A percentile compares a stretch with the other conserved stretches of the same genome.
phyloP scores from a whole-genome alignment of 1,139 yeast genomes.

The Debaryomycetaceae sp. region DNA sequence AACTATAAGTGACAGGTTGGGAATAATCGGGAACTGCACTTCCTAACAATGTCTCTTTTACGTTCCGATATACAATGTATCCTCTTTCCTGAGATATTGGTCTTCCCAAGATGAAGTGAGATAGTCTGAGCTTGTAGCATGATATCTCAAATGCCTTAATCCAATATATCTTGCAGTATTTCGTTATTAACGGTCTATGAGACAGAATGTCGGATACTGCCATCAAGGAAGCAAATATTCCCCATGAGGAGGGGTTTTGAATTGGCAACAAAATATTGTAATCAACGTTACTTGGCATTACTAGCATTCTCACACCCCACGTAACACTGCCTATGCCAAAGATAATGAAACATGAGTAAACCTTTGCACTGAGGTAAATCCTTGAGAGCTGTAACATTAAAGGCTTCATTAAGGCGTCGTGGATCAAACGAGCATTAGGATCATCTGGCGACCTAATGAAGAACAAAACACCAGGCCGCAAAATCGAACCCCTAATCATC shows the following conservation, averaged over 20 bases:
- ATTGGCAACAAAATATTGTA: slow-evolving; percentile 26
- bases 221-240: slow-evolving; percentile 7
- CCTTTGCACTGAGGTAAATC: slow-evolving; percentile 69
- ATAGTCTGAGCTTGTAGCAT: slow-evolving; percentile 59
- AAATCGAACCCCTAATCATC: slow-evolving; percentile 66
- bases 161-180: slow-evolving; percentile 58
- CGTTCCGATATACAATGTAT: slow-evolving; percentile 53
- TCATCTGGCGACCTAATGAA: slow-evolving; percentile 95
- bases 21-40: slow-evolving; percentile 53
- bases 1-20: slow-evolving; percentile 51
- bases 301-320: slow-evolving; percentile 45
- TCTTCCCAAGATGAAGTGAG: slow-evolving; percentile 71
- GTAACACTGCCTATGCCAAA: slow-evolving; percentile 72
- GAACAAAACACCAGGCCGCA: slow-evolving; percentile 85
- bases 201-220: slow-evolving; percentile 7
- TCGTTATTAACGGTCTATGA: slow-evolving; percentile 18
- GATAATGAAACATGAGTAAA: slow-evolving; percentile 70
- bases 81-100: slow-evolving; percentile 81
- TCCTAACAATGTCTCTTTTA: slow-evolving; percentile 36
- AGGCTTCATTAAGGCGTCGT: slow-evolving; percentile 81
- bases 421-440: slow-evolving; percentile 83
- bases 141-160: slow-evolving; percentile 51
- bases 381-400: slow-evolving; percentile 68
- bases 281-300: slow-evolving; percentile 10
- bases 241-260: slow-evolving; percentile 7